Base-by-base conservation (phyloP, 2,329 filamentous ascomycete genomes). In the Nigrospora osmanthi region DNA sequence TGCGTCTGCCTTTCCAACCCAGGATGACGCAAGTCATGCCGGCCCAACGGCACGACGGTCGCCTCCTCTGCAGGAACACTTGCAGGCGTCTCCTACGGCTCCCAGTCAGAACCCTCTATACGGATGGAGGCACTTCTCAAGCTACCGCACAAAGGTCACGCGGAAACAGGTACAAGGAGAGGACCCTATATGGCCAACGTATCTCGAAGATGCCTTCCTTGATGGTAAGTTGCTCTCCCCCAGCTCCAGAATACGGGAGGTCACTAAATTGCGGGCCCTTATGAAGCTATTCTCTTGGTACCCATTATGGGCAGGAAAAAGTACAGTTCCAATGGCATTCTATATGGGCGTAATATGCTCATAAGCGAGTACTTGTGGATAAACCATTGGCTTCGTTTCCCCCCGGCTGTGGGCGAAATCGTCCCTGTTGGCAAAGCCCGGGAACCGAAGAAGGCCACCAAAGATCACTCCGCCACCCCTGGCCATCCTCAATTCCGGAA, bases 331-430 rank as follows among this genome's bases (percentile, higher is more conserved):
- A 73, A 75, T 49, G 74, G 77, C 33, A 77, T 80, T 58, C 75
- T 78, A 34, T 78, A 81, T 53, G 81, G 82, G 5, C 77, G 82
- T 40, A 86, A 86, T 63, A 83, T 84, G 74, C 70, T 86, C 45
- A 84, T 86, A 54, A 77, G 74, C 55, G 79, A 83, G 61, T 85
- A 85, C 61, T 72, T 85, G 38, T 84, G 73, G 73, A 71, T 76
- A 48, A 68, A 71, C 11, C 71, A 71, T 52, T 67, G 66, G 58
- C 61, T 63, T 31, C 60, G 63, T 30, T 64, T 77, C 47, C 66
- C 70, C 28, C 65, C 71, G 3, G 50, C 52, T 38, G 54, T 58
- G 14, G 73, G 72, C 3, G 62, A 63, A 39, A 42, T 48, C 5
- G 62, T 66, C 36, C 70, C 72, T 3, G 68, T 71, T 48, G 60